Evolutionary conservation across 371 early-diverging fungal genomes (phyloP).

Genomic region (Lichtheimia ramosa): DNA sequence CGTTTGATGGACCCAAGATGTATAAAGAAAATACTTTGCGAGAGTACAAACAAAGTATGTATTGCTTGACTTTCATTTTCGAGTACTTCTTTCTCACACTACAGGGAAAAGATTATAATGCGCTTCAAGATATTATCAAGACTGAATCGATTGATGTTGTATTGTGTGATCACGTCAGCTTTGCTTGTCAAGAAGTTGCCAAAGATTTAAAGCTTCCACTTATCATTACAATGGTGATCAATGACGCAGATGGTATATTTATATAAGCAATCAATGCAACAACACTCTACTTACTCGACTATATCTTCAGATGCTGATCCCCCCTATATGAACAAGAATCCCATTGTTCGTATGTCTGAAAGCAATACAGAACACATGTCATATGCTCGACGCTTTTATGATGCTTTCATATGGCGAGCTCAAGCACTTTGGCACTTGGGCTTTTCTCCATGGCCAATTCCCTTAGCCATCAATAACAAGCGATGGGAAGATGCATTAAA

Average conservation of each 20-base stretch:
- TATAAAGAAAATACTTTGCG: background rate
- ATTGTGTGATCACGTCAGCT: constrained; percentile 12
- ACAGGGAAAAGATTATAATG: constrained; percentile 4
- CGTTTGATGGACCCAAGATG: background rate
- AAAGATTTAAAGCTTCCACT: constrained; percentile 3
- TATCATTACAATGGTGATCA: constrained; percentile 6
- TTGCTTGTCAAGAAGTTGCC: constrained; percentile 11
- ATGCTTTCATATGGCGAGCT: constrained; percentile 13
- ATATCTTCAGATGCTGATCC: constrained; percentile 11
- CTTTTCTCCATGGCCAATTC: background rate
- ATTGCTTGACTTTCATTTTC: background rate
- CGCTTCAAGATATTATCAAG: constrained; percentile 1
- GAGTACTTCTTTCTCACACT: no score
- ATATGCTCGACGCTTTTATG: constrained; percentile 13
- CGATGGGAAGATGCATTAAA: constrained; percentile 20
- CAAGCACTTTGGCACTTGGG: background rate
- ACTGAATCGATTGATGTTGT: constrained; percentile 6
- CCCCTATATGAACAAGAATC: constrained; percentile 23
- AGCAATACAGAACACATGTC: constrained; percentile 16
- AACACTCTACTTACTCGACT: background rate
- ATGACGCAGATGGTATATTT: constrained; percentile 6
- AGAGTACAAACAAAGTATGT: background rate
- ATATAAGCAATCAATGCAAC: background rate
- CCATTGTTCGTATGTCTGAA: background rate
- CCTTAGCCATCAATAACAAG: background rate